phyloP scores from a whole-genome alignment of 495 filamentous ascomycete genomes.

The Physcia stellaris region DNA sequence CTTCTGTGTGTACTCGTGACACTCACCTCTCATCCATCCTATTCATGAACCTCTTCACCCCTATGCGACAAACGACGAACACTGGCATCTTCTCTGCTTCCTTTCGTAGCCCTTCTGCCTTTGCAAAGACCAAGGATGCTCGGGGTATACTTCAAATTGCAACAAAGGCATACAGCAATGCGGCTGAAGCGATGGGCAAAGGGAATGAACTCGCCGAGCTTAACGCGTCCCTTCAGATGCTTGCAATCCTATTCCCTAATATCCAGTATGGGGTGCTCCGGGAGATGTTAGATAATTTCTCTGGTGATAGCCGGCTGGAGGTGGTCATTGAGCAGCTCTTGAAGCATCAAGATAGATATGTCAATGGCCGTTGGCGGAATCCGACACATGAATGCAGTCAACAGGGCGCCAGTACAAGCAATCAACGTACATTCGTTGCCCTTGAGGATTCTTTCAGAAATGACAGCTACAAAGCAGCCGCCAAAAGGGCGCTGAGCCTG shows the following conservation, averaged over 20 bases:
- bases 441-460: constrained; percentile 62
- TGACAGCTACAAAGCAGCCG: constrained; percentile 56
- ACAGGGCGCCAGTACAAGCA: constrained; percentile 4
- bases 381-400: constrained; percentile 14
- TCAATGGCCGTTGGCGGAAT: constrained; percentile 58
- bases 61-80: too few relatives aligned
- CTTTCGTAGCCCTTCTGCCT: too few relatives aligned
- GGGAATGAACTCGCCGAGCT: constrained; percentile 51
- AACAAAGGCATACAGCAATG: too few relatives aligned
- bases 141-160: too few relatives aligned
- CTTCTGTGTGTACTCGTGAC: too few relatives aligned
- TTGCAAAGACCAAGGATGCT: too few relatives aligned
- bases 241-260: constrained; percentile 74
- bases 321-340: constrained; percentile 76
- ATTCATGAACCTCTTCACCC: too few relatives aligned
- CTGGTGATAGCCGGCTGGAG: constrained; percentile 68
- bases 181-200: too few relatives aligned
- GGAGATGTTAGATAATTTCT: constrained; percentile 70
- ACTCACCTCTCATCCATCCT: too few relatives aligned
- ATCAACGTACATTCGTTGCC: constrained; percentile 28
- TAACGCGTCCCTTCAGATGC: constrained; percentile 56
- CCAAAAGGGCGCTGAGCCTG: constrained; percentile 44
- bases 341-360: constrained; percentile 60
- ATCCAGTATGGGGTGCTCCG: constrained; percentile 84
- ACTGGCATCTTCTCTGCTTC: too few relatives aligned